Percentiles rank a stretch among this genome's conserved stretches.
Evolutionary conservation across 2,329 filamentous ascomycete genomes (phyloP).

Genomic region (Nannizziopsis barbatae): DNA sequence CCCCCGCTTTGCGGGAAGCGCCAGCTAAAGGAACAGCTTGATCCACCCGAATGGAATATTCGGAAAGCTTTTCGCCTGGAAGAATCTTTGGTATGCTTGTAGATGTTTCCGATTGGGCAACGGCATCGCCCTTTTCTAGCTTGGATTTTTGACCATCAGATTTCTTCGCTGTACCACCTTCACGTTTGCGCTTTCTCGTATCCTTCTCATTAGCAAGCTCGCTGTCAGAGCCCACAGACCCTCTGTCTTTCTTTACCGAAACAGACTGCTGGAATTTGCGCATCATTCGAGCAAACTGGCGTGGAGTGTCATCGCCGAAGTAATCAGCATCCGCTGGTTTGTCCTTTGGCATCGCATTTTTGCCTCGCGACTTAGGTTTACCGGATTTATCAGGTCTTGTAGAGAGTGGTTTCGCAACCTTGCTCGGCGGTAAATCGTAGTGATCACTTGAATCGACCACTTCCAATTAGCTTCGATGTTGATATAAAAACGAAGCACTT

Average conservation of each 20-base stretch:
- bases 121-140: not conserved
- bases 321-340: constrained; percentile 22
- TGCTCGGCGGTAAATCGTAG: constrained; percentile 51
- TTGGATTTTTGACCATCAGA: not conserved
- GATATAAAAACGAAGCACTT: constrained; percentile 20
- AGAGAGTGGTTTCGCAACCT: constrained; percentile 49
- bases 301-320: constrained; percentile 63
- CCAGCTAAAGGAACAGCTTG: constrained; percentile 67
- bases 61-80: constrained; percentile 70
- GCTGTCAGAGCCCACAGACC: not conserved
- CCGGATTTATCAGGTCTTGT: constrained; percentile 37
- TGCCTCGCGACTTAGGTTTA: constrained; percentile 25
- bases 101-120: constrained; percentile 1
- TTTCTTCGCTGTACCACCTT: constrained; percentile 16
- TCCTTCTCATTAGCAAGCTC: constrained; percentile 26
- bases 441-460: constrained; percentile 30
- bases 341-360: constrained; percentile 18
- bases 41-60: constrained; percentile 75
- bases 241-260: not conserved
- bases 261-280: constrained; percentile 22
- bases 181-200: constrained; percentile 41
- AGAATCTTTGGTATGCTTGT: constrained; percentile 54
- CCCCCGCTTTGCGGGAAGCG: constrained; percentile 50
- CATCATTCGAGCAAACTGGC: constrained; percentile 79
- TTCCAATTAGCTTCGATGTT: constrained; percentile 1